These are phyloP conservation scores for Diplocarpon rosae DNA, from an alignment of 2,329 filamentous ascomycete species.

Conservation along the genomic window DNA sequence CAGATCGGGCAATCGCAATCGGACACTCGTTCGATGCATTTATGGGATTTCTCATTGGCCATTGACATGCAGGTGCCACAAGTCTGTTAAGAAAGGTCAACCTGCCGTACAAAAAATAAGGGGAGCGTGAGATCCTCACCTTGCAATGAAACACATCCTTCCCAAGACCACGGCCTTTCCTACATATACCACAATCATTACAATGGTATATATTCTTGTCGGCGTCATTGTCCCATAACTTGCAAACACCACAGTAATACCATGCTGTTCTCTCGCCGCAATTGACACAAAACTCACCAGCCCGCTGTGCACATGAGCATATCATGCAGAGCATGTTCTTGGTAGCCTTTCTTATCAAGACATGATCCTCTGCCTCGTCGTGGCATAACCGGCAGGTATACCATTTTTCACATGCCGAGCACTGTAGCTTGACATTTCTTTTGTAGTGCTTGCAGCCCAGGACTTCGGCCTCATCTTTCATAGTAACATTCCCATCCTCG, in stretches of 20 bases:
- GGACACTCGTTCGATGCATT: slow-evolving; percentile 86
- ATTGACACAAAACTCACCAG: slow-evolving; percentile 62
- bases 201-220: slow-evolving; percentile 94
- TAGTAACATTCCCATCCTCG: slow-evolving; percentile 30
- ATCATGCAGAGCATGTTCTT: slow-evolving; percentile 97
- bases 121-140: slow-evolving; percentile 38
- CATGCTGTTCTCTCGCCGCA: slow-evolving; percentile 71
- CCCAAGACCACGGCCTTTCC: slow-evolving; percentile 78
- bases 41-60: slow-evolving; percentile 71
- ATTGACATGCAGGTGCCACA: slow-evolving; percentile 94
- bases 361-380: slow-evolving; percentile 70
- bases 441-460: slow-evolving; percentile 89
- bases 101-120: not conserved
- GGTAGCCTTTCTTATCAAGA: slow-evolving; percentile 69
- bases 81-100: slow-evolving; percentile 39
- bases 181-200: slow-evolving; percentile 88
- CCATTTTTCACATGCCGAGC: slow-evolving; percentile 80
- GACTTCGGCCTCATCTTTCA: slow-evolving; percentile 27
- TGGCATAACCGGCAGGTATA: slow-evolving; percentile 94
- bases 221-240: slow-evolving; percentile 90
- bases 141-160: slow-evolving; percentile 99
- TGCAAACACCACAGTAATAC: slow-evolving; percentile 92
- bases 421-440: slow-evolving; percentile 92
- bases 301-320: slow-evolving; percentile 75
- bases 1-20: slow-evolving; percentile 97